Evolutionary conservation across 805 yeast genomes (phyloP), one percentile per base, ranked within the genome.

Genomic region (Tetrapisispora pingtungensis): DNA sequence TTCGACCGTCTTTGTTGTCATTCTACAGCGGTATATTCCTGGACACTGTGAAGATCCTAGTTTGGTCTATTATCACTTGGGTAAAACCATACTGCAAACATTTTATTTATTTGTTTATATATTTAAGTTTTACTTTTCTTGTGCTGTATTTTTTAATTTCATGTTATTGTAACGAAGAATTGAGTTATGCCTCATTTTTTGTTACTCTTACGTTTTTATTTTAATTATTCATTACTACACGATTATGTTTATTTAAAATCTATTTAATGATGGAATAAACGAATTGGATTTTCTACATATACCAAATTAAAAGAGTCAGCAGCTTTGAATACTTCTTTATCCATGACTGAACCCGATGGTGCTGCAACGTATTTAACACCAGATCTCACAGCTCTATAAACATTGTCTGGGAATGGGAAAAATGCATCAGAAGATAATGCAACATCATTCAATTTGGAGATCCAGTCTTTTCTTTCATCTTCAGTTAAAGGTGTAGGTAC

Each of bases 21-120:
- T 66, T 66, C 66, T 75, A 81, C 69, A 72, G 95, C 96, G 78
- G 90, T 95, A 90, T 90, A 90, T 90, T 90, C 97, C 97, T 90
- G 84, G 75, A 87, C 96, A 79, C 90, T 89, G 82, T 94, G 95
- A 74, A 84, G 78, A 84, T 82, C 79, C 84, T 64, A 73, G 39
- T 76, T 72, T 70, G 93, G 80, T 94, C 79, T 59, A 74, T 90
- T 78, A 81, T 82, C 95, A 93, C 80, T 86, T 85, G 96, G 90
- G 97, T 88, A 85, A 85, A 89, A 89, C 97, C 97, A 89, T 90
- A 95, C 87, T 80, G 97, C 95, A 72, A 65, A 90, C 97, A 90
- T 80, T 57, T 62, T 46, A 48, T 44, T 40, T 49, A 31, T 17
- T 17, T 15, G 17, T 26, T 14, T 5, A 36, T 10, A 27, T 15